Conservation (phyloP, 495 filamentous ascomycete genomes). For the Trypethelium eluteriae region DNA sequence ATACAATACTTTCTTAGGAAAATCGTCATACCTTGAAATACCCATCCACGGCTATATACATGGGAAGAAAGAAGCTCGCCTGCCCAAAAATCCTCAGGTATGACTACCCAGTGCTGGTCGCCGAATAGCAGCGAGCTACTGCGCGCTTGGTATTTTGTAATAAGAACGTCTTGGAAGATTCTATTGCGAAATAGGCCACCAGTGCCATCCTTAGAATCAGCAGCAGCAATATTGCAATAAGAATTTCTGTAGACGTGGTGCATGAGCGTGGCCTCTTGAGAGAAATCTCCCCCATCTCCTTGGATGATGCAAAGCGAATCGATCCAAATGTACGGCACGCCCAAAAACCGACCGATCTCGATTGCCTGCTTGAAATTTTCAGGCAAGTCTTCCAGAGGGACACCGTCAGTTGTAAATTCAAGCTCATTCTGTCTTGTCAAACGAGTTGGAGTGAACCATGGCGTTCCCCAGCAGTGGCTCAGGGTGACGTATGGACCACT, state of each 20-base stretch:
- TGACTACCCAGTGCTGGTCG: neutral
- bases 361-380: constrained; percentile 13
- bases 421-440: neutral
- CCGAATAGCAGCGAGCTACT: neutral
- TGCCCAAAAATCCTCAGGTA: neutral
- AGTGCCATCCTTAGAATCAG: constrained; percentile 1
- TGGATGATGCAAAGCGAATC: constrained; percentile 15
- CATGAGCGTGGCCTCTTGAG: constrained; percentile 5
- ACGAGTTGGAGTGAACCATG: too few relatives aligned
- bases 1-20: neutral
- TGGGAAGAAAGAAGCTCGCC: neutral
- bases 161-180: neutral
- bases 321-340: constrained; percentile 12
- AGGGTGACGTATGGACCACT: neutral
- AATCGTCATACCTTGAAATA: neutral
- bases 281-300: constrained; percentile 12
- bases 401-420: neutral
- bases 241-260: constrained; percentile 13
- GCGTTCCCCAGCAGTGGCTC: constrained; percentile 2
- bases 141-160: neutral
- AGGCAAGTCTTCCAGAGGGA: neutral
- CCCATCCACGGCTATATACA: constrained; percentile 12
- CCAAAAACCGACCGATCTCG: neutral
- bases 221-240: constrained; percentile 13
- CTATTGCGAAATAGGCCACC: constrained; percentile 13